These are phyloP conservation scores for Eucalyptus marginata DNA, from an alignment of 345 rosid genomes.

Conservation along the genomic window DNA sequence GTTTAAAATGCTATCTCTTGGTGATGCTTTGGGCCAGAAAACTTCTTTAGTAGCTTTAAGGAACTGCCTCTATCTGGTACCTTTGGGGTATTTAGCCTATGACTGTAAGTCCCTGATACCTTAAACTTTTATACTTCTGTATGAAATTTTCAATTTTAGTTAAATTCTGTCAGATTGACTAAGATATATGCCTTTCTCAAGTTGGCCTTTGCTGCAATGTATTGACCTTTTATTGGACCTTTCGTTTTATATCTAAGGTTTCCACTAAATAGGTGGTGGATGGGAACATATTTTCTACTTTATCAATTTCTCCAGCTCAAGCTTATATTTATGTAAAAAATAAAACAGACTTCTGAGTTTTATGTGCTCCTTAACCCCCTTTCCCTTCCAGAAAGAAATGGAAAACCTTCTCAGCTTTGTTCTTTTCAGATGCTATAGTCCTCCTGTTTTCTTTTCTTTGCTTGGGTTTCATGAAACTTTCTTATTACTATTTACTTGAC, in stretches of 20 bases:
- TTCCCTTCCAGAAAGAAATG: background rate
- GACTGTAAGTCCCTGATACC: constrained; percentile 52
- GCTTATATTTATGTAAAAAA: background rate
- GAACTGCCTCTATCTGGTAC: constrained; percentile 83
- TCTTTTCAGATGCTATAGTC: background rate
- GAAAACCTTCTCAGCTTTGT: background rate
- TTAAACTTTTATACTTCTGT: background rate
- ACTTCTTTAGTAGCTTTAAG: constrained; percentile 73
- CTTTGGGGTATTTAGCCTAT: constrained; percentile 74
- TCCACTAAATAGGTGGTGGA: background rate
- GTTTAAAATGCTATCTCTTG: constrained; percentile 83
- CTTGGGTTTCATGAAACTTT: background rate
- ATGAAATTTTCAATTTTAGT: background rate
- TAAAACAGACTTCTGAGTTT: background rate
- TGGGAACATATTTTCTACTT: background rate
- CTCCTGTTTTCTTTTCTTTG: background rate
- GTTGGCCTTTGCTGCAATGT: background rate
- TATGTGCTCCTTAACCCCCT: background rate
- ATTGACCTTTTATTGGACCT: background rate
- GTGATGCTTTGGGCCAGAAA: constrained; percentile 74
- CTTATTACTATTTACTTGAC: background rate
- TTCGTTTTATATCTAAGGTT: background rate
- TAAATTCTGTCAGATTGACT: background rate
- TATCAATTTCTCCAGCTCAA: background rate
- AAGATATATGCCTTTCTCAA: background rate